phyloP scores from a whole-genome alignment of 202 grass and related monocot species.

The Hordeum pubiflorum region DNA sequence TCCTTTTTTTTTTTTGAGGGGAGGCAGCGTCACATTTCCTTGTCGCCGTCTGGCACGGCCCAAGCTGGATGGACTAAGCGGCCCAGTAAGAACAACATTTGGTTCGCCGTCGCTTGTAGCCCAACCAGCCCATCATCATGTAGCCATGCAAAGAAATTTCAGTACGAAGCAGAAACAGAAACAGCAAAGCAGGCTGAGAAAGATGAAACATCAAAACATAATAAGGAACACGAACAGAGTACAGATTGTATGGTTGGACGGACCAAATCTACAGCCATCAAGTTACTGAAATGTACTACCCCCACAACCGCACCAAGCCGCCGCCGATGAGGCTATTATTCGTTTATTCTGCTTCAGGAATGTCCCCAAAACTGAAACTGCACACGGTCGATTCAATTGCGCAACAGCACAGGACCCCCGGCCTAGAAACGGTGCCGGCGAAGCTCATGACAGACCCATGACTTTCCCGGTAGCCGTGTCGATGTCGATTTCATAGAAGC shows the following conservation, averaged over 20 bases:
- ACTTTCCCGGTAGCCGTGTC: slow-evolving; percentile 71
- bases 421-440: background rate
- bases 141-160: background rate
- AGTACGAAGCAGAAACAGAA: background rate
- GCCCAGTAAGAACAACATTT: background rate
- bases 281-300: background rate
- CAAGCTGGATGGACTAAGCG: background rate
- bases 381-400: background rate
- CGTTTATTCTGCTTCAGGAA: slow-evolving; percentile 22
- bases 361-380: slow-evolving; percentile 6
- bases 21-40: background rate
- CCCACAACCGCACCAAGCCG: slow-evolving; percentile 2
- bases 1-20: background rate
- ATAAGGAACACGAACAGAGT: background rate
- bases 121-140: too few species aligned
- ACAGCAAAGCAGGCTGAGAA: background rate
- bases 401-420: background rate
- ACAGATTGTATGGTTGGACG: background rate
- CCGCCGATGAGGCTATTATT: background rate
- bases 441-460: slow-evolving; percentile 60
- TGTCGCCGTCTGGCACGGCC: background rate
- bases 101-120: background rate
- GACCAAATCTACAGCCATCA: slow-evolving; percentile 15
- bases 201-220: background rate
- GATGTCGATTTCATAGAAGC: slow-evolving; percentile 86